Conservation (phyloP, 2,329 filamentous ascomycete genomes). For the Colletotrichum tamarilloi region DNA sequence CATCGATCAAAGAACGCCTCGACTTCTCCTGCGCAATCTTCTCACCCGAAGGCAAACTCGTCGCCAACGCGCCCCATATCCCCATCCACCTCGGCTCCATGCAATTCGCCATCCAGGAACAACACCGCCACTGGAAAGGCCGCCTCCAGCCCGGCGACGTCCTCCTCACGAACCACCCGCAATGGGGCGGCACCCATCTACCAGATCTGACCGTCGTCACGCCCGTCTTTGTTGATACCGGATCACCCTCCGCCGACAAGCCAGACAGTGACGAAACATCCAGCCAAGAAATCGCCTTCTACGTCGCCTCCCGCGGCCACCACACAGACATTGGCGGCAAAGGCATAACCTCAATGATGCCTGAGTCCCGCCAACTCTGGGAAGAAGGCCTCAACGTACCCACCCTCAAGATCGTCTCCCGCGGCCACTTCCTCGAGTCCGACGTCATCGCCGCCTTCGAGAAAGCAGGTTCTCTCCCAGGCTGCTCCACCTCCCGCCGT, state of each 20-base stretch:
- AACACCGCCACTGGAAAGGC: constrained; percentile 47
- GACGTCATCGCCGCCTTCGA: constrained; percentile 45
- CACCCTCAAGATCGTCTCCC: constrained; percentile 50
- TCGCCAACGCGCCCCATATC: constrained; percentile 54
- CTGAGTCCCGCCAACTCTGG: constrained; percentile 53
- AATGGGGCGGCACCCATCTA: constrained; percentile 52
- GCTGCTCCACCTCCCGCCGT: constrained; percentile 49
- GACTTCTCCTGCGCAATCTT: constrained; percentile 58
- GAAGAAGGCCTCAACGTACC: constrained; percentile 56
- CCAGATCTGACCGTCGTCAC: constrained; percentile 55
- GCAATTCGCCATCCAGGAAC: constrained; percentile 52
- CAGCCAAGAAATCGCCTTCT: constrained; percentile 46
- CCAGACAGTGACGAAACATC: constrained; percentile 5
- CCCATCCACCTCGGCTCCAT: constrained; percentile 56
- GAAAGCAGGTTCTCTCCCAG: constrained; percentile 47
- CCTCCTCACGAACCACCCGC: constrained; percentile 52
- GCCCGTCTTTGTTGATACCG: constrained; percentile 46
- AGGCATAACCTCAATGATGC: constrained; percentile 53
- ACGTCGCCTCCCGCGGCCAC: constrained; percentile 52
- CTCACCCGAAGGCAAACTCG: constrained; percentile 52
- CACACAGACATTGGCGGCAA: constrained; percentile 53
- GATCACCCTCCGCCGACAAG: background rate
- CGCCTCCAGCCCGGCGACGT: constrained; percentile 52
- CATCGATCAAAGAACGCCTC: constrained; percentile 56
- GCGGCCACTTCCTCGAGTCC: constrained; percentile 48